Base-by-base conservation (phyloP, 768 basidiomycete species). In the Clitopilus hobsonii region DNA sequence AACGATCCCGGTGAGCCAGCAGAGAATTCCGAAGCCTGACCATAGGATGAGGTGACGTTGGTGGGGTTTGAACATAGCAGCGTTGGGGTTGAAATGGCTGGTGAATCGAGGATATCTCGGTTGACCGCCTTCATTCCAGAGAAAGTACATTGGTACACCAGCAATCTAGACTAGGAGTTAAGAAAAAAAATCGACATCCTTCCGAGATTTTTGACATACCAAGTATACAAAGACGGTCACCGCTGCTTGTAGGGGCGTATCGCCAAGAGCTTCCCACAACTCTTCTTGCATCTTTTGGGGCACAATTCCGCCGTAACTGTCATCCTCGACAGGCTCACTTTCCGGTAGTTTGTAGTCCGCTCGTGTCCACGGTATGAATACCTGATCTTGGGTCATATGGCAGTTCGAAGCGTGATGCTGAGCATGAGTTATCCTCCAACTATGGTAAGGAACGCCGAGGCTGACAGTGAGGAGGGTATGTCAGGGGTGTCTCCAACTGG, bases 391-490 rank as follows among this genome's bases (percentile, higher is more conserved):
- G 24, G 84, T 84, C 78, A 91, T 79, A 68, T 92, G 91, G 10
- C 74, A 85, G 3, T 89, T 91, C 3, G 85, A 82, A 20, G 91
- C 91, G 64, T 94, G 91, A 68, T 94, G 91, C 65, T 88, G 86
- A 26, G 78, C 88, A 68, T 92, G 91, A 2, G 81, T 82, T 65
- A 92, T 90, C 57, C 89, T 78, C 91, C 91, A 93, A 5, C 87
- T 86, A 67, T 93, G 91, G 70, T 89, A 94, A 7, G 91, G 91
- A n/a, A 93, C 91, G 32, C 90, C 83, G 48, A 92, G 79, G 47
- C 86, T 86, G 54, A 26, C n/a, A n/a, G n/a, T n/a, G n/a, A 60
- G 30, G 30, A 32, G 30, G 30, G 16, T 32, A 4, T n/a, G n/a
- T n/a, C n/a, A n/a, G n/a, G n/a, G n/a, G n/a, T n/a, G n/a, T n/a